Evolutionary conservation across 805 yeast species (phyloP), one percentile per base, ranked within the genome.

Genomic region (Metschnikowia sp.): DNA sequence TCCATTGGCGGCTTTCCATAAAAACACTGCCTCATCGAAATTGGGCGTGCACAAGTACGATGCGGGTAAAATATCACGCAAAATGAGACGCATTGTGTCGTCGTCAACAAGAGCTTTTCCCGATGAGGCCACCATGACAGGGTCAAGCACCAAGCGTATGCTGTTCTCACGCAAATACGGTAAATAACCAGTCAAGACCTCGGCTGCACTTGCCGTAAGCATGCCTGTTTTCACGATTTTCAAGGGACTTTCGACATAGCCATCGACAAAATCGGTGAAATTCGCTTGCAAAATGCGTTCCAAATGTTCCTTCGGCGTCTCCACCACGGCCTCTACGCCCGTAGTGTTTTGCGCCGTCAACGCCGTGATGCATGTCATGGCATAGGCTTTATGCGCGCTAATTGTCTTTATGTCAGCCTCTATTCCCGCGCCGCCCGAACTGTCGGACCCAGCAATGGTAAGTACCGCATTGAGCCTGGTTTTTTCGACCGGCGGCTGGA

Each of bases 341-440:
- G 47, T 59, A 6, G 87, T 84, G 58, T 89, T 87, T 59, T 89
- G 96, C 7, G 90, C 86, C 0, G 96, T 88, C 49, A 89, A 65
- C 2, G 90, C 91, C 8, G 90, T 78, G 39, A 87, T 81, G 57
- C 90, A 84, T 0, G 91, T 85, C 63, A 84, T 66, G 0, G 87
- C 96, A 58, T 83, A 86, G 42, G 88, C 88, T 12, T 80, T 79
- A 57, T 85, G 87, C 1, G 86, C 86, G 3, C 86, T 74, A 45
- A 88, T 77, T 0, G 96, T 82, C 66, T 89, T 89, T 34, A 88
- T 61, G 61, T 88, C 96, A 0, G 96, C 96, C 63, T 88, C 96
- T 42, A 88, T 82, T 3, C 96, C 96, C 2, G 96, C 96, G 3
- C 96, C 96, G 2, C 96, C 96, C 10, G 92, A 84, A 38, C 83